Evolutionary conservation across 2,329 filamentous ascomycete species (phyloP), one percentile per base, ranked within the genome.

Genomic region (Fusarium temperatum): DNA sequence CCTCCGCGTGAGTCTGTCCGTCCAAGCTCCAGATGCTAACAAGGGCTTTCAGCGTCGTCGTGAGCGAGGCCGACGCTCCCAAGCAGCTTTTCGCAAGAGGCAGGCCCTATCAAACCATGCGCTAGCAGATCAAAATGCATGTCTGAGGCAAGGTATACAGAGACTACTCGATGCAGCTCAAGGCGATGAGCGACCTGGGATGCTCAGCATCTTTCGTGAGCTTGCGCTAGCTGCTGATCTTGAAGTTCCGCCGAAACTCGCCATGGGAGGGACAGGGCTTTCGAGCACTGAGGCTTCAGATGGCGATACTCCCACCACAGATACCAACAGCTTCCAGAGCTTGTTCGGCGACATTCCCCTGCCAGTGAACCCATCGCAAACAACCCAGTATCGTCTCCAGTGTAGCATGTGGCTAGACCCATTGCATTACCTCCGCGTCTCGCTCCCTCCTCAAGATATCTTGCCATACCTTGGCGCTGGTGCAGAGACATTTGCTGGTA

Each of bases 371-470:
- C 26, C 13, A 0, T 13, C 14, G 3, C 55, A 13, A 6, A 0
- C 18, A 3, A 39, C 48, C 1, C 55, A 44, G 12, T 55, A 55
- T 68, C 66, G 66, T 13, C 30, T 68, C 2, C 42, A 68, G 22
- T 68, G 55, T 3, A 24, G 66, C 8, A 36, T 68, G 20, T 68
- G 66, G 66, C 14, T 68, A 9, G 64, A 68, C 8, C 66, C 64
- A 1, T 7, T 68, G 0, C 66, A 68, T 1, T 68, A 68, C 36
- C 22, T 68, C 0, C 41, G 36, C 17, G 55, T 63, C 8, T 63
- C 66, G 0, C 3, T 68, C 0, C 66, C 66, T 1, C 66, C 66
- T 1, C 66, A 68, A 39, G 66, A 68, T 0, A 61, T 68, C 22
- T 12, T 68, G 0, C 66, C 66, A 1, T 68, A 68, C 2, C 39